Evolutionary conservation across 2,329 filamentous ascomycete species (phyloP), one percentile per base, ranked within the genome.

Genomic region (Cadophora malorum): DNA sequence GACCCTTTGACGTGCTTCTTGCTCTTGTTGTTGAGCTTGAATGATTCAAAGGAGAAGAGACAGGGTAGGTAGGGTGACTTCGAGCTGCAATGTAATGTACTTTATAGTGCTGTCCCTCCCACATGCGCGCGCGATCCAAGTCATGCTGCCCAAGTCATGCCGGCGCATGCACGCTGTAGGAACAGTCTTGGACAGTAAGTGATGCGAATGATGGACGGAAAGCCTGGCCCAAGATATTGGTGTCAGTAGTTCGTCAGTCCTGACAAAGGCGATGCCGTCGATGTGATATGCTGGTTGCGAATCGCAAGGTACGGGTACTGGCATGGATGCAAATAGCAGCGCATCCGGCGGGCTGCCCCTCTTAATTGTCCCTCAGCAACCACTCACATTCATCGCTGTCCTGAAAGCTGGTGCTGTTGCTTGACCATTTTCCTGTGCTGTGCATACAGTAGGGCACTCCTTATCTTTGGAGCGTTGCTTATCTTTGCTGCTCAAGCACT

Each of bases 61-160:
- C 31, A 35, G 14, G 55, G 55, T 2, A 23, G 21, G 12, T 25
- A 59, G 55, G 33, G 33, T 59, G 33, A 59, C 33, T 59, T 59
- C 55, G 55, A 33, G 59, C 41, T 62, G 59, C 59, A 62, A n/a
- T 62, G 9, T 50, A 33, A 28, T 31, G 25, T 62, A 49, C 14
- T 49, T 49, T 62, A 47, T 61, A 45, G 38, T 61, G 47, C 59
- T 28, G 41, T 49, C 21, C 56, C 56, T 23, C 12, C 25, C 12
- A 53, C 19, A 53, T 31, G 23, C 23, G 50, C 50, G 23, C 9
- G 50, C 23, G 53, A 41, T 38, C 55, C 55, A 59, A 59, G 55
- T 59, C 55, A 59, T 59, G 55, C 55, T 59, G 55, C 55, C 55
- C 55, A 59, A 59, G 55, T 41, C 55, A 59, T 58, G 53, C 31